Conservation (phyloP, 73 alveolate genomes). For the Diophrys sp. region DNA sequence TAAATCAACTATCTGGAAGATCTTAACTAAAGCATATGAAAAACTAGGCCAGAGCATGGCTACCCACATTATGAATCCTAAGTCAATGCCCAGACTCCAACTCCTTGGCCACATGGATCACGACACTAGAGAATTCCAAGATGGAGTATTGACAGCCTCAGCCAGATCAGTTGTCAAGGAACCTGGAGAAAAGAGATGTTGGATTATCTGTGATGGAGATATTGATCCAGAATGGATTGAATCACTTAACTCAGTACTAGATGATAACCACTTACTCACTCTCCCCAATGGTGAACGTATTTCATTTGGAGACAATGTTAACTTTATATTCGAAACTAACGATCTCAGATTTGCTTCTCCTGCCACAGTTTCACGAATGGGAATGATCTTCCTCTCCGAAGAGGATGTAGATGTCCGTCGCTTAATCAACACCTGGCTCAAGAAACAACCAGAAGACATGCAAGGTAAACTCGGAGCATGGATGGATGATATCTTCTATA, state of each 20-base stretch:
- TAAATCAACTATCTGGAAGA: slow-evolving; percentile 98
- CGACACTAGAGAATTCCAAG: slow-evolving; percentile 95
- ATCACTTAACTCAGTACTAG: slow-evolving; percentile 99
- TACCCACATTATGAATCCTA: slow-evolving; percentile 98
- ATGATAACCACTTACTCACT: slow-evolving; percentile 97
- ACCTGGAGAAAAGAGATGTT: slow-evolving; percentile 76
- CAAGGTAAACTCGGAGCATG: slow-evolving; percentile 78
- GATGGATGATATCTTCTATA: slow-evolving; percentile 89
- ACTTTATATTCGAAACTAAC: slow-evolving; percentile 85
- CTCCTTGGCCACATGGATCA: slow-evolving; percentile 98
- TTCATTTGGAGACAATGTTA: slow-evolving; percentile 90
- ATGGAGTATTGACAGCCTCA: slow-evolving; percentile 83
- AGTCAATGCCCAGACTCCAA: slow-evolving; percentile 98
- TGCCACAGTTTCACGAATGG: slow-evolving; percentile 99
- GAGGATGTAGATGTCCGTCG: slow-evolving; percentile 98
- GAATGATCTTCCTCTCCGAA: slow-evolving; percentile 99
- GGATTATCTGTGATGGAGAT: slow-evolving; percentile 99
- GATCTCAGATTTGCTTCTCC: slow-evolving; percentile 98
- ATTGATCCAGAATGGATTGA: slow-evolving; percentile 99
- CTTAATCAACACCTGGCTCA: slow-evolving; percentile 93
- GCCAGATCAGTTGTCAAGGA: slow-evolving; percentile 65
- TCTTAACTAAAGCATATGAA: slow-evolving; percentile 94
- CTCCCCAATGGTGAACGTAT: slow-evolving; percentile 99
- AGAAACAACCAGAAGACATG: slow-evolving; percentile 88
- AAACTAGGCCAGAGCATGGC: slow-evolving; percentile 87